Evolutionary conservation across 768 basidiomycete genomes (phyloP).

Genomic region (Lactifluus hygrophoroides): DNA sequence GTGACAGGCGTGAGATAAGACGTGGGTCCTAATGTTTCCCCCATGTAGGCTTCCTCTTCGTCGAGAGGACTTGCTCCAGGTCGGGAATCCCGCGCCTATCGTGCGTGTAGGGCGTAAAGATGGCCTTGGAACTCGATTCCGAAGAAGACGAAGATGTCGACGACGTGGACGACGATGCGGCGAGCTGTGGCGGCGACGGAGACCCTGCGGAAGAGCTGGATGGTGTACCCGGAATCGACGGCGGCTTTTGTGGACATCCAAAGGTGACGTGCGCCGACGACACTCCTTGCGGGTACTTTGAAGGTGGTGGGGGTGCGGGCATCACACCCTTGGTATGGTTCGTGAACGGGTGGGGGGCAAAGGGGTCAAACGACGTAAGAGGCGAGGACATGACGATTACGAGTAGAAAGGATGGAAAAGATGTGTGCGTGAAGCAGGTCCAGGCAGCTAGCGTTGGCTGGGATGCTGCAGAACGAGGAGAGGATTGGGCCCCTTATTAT

Average conservation of each 20-base stretch:
- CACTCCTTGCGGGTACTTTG: slow-evolving; percentile 38
- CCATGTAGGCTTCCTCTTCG: slow-evolving; percentile 31
- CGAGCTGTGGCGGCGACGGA: slow-evolving; percentile 9
- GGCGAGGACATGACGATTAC: slow-evolving; percentile 25
- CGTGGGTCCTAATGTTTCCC: slow-evolving; percentile 11
- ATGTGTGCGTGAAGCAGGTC: neutral
- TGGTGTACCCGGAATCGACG: slow-evolving; percentile 15
- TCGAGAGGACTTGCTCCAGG: slow-evolving; percentile 35
- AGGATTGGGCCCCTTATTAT: slow-evolving; percentile 10
- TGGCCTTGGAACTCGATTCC: slow-evolving; percentile 12
- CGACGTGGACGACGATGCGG: neutral
- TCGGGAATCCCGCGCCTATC: slow-evolving; percentile 49
- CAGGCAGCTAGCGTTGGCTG: too few relatives aligned
- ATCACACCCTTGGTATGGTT: slow-evolving; percentile 28
- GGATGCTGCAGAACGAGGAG: slow-evolving; percentile 2
- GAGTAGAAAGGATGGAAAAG: neutral
- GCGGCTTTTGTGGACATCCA: slow-evolving; percentile 9
- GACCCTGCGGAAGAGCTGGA: slow-evolving; percentile 4
- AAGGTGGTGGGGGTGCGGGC: slow-evolving; percentile 37
- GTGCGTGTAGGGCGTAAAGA: slow-evolving; percentile 46
- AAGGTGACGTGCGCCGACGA: slow-evolving; percentile 27
- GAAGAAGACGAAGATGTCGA: slow-evolving; percentile 9
- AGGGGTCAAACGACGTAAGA: slow-evolving; percentile 46
- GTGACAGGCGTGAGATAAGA: neutral
- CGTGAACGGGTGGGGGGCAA: slow-evolving; percentile 52